phyloP scores from a whole-genome alignment of 164 flowering plant species.

The Dillenia suffruticosa region DNA sequence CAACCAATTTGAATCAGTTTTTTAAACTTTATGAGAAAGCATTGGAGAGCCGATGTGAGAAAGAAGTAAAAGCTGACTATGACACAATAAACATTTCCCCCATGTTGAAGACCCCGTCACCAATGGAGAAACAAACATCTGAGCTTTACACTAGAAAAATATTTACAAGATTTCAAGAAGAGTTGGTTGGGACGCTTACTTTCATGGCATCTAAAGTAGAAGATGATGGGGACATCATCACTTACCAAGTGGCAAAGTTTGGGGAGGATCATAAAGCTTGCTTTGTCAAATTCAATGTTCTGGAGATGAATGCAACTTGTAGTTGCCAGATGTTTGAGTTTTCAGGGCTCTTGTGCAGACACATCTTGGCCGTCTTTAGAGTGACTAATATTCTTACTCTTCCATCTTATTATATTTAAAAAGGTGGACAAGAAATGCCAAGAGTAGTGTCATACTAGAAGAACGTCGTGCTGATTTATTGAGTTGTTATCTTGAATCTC shows the following conservation, averaged over 20 bases:
- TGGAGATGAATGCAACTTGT: conserved; percentile 73
- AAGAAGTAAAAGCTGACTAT: conserved; percentile 81
- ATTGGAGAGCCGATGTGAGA: conserved; percentile 70
- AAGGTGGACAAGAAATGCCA: conserved; percentile 86
- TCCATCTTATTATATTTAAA: conserved; percentile 65
- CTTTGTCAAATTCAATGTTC: conserved; percentile 58
- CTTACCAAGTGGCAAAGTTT: conserved; percentile 60
- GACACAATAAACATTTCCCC: conserved; percentile 65
- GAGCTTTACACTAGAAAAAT: conserved; percentile 68
- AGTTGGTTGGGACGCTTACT: conserved; percentile 72
- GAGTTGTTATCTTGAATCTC: conserved; percentile 55
- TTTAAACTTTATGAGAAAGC: conserved; percentile 79
- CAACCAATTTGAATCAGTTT: conserved; percentile 61
- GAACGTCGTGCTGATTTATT: conserved; percentile 36
- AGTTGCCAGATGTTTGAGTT: conserved; percentile 91
- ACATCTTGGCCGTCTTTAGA: conserved; percentile 71
- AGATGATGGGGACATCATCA: conserved; percentile 52
- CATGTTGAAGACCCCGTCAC: conserved; percentile 70
- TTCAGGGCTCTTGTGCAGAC: conserved; percentile 80
- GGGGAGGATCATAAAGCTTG: conserved; percentile 68
- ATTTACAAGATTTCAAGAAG: conserved; percentile 73
- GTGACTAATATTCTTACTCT: conserved; percentile 80
- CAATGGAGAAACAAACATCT: conserved; percentile 87
- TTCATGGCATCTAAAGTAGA: conserved; percentile 66
- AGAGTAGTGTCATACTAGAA: conserved; percentile 61